These are phyloP conservation scores for Byssothecium circinans DNA, from an alignment of 2,329 filamentous ascomycete genomes.

Conservation along the genomic window DNA sequence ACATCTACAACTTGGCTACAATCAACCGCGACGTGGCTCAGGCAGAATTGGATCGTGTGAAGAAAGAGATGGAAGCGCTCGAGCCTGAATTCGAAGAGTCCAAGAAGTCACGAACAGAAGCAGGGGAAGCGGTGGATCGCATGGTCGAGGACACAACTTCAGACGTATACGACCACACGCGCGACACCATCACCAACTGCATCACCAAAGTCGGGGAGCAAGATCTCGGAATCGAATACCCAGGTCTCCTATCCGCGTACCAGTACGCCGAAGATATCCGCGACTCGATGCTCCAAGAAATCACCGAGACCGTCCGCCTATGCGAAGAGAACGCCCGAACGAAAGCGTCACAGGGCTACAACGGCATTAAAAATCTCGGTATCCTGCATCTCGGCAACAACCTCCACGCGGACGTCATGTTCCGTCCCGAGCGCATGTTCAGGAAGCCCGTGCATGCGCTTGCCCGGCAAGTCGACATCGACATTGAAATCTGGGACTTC, in stretches of 20 bases:
- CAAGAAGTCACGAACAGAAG: slow-evolving; percentile 75
- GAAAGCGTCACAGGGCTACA: slow-evolving; percentile 78
- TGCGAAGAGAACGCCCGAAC: slow-evolving; percentile 86
- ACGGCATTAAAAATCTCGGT: slow-evolving; percentile 84
- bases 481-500: slow-evolving; percentile 90
- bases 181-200: slow-evolving; percentile 71
- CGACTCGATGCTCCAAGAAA: slow-evolving; percentile 85
- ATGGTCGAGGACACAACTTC: slow-evolving; percentile 84
- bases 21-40: slow-evolving; percentile 88
- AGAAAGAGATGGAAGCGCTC: slow-evolving; percentile 75
- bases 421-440: slow-evolving; percentile 95
- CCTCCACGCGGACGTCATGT: slow-evolving; percentile 76
- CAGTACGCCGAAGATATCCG: slow-evolving; percentile 93
- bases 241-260: slow-evolving; percentile 81
- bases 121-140: slow-evolving; percentile 77
- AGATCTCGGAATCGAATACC: slow-evolving; percentile 82
- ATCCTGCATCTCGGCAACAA: slow-evolving; percentile 85
- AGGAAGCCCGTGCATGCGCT: slow-evolving; percentile 78
- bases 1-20: slow-evolving; percentile 77
- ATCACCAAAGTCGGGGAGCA: slow-evolving; percentile 76
- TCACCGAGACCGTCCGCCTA: slow-evolving; percentile 72
- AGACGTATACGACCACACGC: slow-evolving; percentile 82
- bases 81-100: slow-evolving; percentile 85
- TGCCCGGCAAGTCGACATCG: slow-evolving; percentile 81
- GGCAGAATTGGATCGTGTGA: slow-evolving; percentile 80